A percentile compares a stretch with the other conserved stretches of the same genome.
Conservation (phyloP, 2,329 filamentous ascomycete species). For the Arthrinium phaeospermum region DNA sequence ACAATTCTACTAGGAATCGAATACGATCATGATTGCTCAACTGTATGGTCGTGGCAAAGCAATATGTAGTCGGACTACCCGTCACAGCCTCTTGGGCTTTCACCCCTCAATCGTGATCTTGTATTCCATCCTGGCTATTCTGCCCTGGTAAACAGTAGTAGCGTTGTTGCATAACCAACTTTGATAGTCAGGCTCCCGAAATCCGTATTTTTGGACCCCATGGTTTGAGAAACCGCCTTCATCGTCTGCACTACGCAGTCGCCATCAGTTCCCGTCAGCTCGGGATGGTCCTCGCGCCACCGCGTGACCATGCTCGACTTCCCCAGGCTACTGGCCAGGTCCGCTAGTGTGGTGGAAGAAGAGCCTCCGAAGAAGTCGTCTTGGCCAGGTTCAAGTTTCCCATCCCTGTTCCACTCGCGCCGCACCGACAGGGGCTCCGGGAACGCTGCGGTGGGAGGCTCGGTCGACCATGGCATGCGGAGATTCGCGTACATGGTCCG, state of each 20-base stretch:
- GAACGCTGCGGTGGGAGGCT: conserved; percentile 11
- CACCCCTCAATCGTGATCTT: neutral
- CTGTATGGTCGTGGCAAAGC: no score
- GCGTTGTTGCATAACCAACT: neutral
- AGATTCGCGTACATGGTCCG: conserved; percentile 47
- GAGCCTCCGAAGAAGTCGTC: conserved; percentile 27
- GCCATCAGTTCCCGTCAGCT: conserved; percentile 40
- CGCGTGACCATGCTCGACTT: conserved; percentile 46
- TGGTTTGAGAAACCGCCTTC: neutral
- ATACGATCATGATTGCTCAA: no score
- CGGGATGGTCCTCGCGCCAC: conserved; percentile 45
- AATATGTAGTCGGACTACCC: no score
- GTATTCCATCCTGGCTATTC: neutral
- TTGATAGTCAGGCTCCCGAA: neutral
- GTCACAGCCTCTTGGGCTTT: no score
- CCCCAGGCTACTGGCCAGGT: conserved; percentile 33
- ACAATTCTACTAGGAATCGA: no score
- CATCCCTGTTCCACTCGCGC: conserved; percentile 20
- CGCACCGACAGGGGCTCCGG: conserved; percentile 38
- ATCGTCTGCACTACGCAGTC: conserved; percentile 36
- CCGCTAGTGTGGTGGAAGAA: conserved; percentile 30
- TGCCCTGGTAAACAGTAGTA: neutral
- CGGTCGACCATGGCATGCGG: conserved; percentile 49
- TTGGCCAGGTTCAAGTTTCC: conserved; percentile 31
- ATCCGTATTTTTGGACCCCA: neutral